Evolutionary conservation across 176 grass and related monocot species (phyloP).

Genomic region (Musa itinerans): DNA sequence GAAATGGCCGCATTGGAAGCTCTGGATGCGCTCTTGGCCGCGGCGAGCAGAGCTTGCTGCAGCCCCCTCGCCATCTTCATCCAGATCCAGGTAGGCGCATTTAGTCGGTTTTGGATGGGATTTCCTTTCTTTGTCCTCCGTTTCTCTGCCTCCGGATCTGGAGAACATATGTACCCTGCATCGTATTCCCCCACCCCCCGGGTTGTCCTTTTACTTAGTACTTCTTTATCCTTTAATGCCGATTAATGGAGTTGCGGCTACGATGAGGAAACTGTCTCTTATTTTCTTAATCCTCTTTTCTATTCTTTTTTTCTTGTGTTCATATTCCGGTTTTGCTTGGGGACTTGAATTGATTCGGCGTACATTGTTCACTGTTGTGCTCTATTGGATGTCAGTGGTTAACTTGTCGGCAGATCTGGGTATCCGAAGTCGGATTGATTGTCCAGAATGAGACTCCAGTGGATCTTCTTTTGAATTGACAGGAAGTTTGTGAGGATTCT

Average conservation of each 20-base stretch:
- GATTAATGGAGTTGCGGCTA: background rate
- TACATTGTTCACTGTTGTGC: no score
- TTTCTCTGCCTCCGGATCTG: constrained; percentile 13
- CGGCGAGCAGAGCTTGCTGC: constrained; percentile 65
- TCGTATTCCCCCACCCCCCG: no score
- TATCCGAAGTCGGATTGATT: no score
- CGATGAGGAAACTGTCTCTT: background rate
- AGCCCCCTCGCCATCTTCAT: constrained; percentile 54
- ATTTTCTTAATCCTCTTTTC: background rate
- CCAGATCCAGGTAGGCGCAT: constrained; percentile 84
- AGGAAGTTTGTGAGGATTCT: no score
- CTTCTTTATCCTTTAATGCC: background rate
- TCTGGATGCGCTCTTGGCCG: constrained; percentile 49
- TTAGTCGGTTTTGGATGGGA: constrained; percentile 6
- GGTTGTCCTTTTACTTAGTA: background rate
- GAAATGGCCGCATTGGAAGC: constrained; percentile 66
- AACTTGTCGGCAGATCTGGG: no score
- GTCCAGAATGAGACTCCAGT: no score
- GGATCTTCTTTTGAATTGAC: no score
- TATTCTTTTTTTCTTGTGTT: background rate
- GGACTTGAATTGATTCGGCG: no score
- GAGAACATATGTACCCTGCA: background rate
- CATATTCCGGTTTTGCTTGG: no score
- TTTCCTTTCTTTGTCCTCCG: background rate
- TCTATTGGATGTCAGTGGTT: no score